Base-by-base conservation (phyloP, 148 eudicot species). In the Fagopyrum homotropicum region DNA sequence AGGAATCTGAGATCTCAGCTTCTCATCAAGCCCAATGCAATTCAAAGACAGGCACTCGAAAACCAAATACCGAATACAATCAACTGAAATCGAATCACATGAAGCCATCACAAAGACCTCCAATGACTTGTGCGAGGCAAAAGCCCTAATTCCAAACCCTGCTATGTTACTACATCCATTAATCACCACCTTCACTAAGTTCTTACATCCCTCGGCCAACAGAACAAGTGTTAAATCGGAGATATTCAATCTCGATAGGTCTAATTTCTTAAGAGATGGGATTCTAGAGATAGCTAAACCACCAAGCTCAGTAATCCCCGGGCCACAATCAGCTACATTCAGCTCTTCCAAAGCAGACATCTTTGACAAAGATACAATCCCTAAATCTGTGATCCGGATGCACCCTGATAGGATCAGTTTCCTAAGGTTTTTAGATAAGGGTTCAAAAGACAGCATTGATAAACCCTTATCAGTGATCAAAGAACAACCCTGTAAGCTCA, bases 111-210 rank as follows among this genome's bases (percentile, higher is more conserved):
- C 69, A 12, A 78, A 69, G n/a, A 17, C 26, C 46, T 78, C 77
- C 69, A 78, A 51, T 15, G 54, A 19, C 19, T 54, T 17, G 56
- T 78, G 81, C 14, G 15, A 17, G 0, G 46, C 73, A 12, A 78
- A 73, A 30, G 73, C 81, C 63, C 77, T 43, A 8, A 78, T 44
- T 9, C 81, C 81, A 66, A 73, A 26, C 77, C 77, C 81, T 2
- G 77, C 63, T 11, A 74, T 74, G 22, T 69, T 60, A 14, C 68
- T 64, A 68, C 81, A 78, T 3, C 77, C 81, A 22, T 19, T 78
- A n/a, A 78, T 30, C 19, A 45, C 61, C 63, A 78, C 8, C 9
- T 69, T 68, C 66, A 22, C 54, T 57, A 78, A 52, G 14, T 68
- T 50, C 43, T 3, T 16, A 48, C 81, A 78, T 6, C 54, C 74